phyloP scores from a whole-genome alignment of 768 basidiomycete species.

The Hygrophoropsis aurantiaca region DNA sequence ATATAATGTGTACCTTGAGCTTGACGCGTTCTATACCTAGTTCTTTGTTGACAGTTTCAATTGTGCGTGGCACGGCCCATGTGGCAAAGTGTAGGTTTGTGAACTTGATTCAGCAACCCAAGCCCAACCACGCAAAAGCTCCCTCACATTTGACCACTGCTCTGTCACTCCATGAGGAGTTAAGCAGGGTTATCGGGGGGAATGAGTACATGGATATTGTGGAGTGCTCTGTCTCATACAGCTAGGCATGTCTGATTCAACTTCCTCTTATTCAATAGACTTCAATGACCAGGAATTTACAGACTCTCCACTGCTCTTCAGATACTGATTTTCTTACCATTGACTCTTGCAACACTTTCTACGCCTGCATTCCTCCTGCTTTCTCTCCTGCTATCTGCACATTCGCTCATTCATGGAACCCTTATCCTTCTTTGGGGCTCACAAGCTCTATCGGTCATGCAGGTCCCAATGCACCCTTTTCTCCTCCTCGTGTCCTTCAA shows the following conservation, averaged over 20 bases:
- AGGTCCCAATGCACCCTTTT: slow-evolving; percentile 86
- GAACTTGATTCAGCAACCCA: too few relatives aligned
- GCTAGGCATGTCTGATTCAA: slow-evolving; percentile 45
- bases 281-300: too few relatives aligned
- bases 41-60: too few relatives aligned
- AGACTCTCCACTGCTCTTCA: slow-evolving; percentile 78
- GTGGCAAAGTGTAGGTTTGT: too few relatives aligned
- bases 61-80: too few relatives aligned
- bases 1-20: too few relatives aligned
- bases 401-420: slow-evolving; percentile 82
- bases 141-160: too few relatives aligned
- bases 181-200: too few relatives aligned
- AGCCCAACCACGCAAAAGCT: too few relatives aligned
- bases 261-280: slow-evolving; percentile 4
- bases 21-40: too few relatives aligned
- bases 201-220: slow-evolving; percentile 62
- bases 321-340: slow-evolving; percentile 79
- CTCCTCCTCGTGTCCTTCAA: slow-evolving; percentile 87
- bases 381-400: slow-evolving; percentile 72
- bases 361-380: slow-evolving; percentile 77
- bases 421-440: slow-evolving; percentile 72
- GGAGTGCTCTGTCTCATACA: slow-evolving; percentile 63
- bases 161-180: too few relatives aligned
- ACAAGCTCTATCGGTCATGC: slow-evolving; percentile 69
- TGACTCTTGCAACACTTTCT: slow-evolving; percentile 82